Base-by-base conservation (phyloP, 805 yeast genomes). In the Lachancea lanzarotensis region DNA sequence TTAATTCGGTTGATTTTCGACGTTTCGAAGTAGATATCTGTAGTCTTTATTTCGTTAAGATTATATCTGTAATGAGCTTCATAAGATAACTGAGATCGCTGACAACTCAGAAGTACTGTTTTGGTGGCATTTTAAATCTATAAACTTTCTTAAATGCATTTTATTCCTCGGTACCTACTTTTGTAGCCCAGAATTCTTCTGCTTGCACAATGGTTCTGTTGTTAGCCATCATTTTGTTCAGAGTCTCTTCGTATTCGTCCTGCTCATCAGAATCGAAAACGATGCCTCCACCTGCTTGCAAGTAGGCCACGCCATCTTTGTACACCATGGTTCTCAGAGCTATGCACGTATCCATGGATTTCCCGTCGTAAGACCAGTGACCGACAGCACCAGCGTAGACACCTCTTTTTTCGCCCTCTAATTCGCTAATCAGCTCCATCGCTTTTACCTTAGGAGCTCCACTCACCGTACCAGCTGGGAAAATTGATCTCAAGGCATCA, bases 351-450 rank as follows among this genome's bases (percentile, higher is more conserved):
- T 93, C 95, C 98, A 93, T 91, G 25, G 88, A 76, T 55, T 78
- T 79, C n/a, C 91, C 88, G 58, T 89, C 96, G 62, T 90, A 93
- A 1, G 96, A 89, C 96, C 97, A 93, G 63, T 85, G 84, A 7
- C 99, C 98, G 16, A 93, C 98, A 2, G 98, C 98, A 50, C 98
- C 98, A 0, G 99, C 98, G 61, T 93, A 93, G 8, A 91, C 90
- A 38, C 98, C 98, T 60, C 98, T 75, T 59, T 88, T 87, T 62
- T 91, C 98, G 49, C 78, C 75, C 62, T 93, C 98, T 39, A 91
- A 69, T 62, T 87, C 95, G 16, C 85, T 84, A 55, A 93, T 88
- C 36, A 93, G 72, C 66, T 90, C 95, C 98, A 93, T 93, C 9
- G 98, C 98, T 56, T 78, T 80, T 35, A 93, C 95, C 67, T 93